phyloP scores from a whole-genome alignment of 148 eudicot genomes.

The Camellia lanceoleosa region DNA sequence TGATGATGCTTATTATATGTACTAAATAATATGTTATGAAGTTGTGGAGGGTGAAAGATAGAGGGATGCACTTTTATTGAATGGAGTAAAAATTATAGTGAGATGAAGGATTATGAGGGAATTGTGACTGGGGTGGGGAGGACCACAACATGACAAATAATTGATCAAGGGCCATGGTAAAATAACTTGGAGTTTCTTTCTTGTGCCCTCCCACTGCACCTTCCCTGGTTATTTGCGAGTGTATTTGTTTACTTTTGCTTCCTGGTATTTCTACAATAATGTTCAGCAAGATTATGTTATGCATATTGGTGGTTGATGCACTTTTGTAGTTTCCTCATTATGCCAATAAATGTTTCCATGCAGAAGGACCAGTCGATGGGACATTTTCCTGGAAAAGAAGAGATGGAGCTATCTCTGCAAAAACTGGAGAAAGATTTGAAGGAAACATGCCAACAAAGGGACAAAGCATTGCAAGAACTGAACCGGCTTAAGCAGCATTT shows the following conservation, averaged over 20 bases:
- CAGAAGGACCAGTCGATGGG: constrained; percentile 30
- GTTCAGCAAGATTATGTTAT: not conserved
- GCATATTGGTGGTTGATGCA: not conserved
- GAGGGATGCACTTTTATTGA: not conserved
- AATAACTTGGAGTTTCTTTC: too few species aligned
- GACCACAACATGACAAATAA: too few species aligned
- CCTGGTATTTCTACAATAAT: not conserved
- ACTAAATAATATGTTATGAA: not conserved
- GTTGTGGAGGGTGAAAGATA: not conserved
- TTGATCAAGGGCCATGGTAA: too few species aligned
- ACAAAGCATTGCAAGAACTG: constrained; percentile 77
- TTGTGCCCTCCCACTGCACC: too few species aligned
- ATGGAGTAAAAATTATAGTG: not conserved
- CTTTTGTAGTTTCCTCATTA: constrained; percentile 8
- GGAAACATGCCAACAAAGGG: constrained; percentile 59
- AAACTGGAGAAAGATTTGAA: constrained; percentile 72
- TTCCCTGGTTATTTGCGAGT: too few species aligned
- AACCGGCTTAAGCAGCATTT: constrained; percentile 96
- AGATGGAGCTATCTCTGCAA: constrained; percentile 59
- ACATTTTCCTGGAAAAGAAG: constrained; percentile 56
- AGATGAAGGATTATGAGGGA: not conserved
- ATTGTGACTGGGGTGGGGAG: not conserved
- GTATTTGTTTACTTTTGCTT: not conserved
- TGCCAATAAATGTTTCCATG: constrained; percentile 7
- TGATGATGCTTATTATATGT: not conserved